These are phyloP conservation scores for Sordariomycetes sp. DNA, from an alignment of 2,329 filamentous ascomycete genomes.

Conservation along the genomic window DNA sequence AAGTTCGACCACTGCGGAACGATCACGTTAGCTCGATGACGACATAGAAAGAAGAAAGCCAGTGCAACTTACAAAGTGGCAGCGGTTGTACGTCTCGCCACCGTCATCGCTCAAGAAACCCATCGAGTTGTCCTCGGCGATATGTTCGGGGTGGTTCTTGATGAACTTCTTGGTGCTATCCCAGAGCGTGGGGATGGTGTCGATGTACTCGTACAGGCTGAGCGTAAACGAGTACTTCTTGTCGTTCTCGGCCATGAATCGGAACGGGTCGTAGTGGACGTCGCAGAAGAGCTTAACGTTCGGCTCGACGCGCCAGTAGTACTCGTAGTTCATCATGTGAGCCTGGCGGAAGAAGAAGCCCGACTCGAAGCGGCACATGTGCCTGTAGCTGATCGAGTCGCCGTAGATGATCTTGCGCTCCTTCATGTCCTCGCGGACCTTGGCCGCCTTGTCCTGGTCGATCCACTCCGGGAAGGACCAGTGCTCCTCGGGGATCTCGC, in stretches of 20 bases:
- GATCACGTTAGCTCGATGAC: not conserved
- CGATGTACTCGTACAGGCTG: conserved; percentile 90
- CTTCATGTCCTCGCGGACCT: conserved; percentile 89
- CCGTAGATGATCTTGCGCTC: conserved; percentile 96
- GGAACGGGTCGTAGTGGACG: conserved; percentile 91
- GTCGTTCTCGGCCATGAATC: conserved; percentile 86
- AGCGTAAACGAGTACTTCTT: conserved; percentile 99
- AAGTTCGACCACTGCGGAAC: conserved; percentile 90
- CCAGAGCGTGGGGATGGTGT: conserved; percentile 95
- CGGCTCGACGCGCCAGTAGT: conserved; percentile 99
- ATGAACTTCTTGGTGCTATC: conserved; percentile 93
- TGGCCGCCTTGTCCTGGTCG: conserved; percentile 83
- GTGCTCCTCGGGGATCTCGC: conserved; percentile 79
- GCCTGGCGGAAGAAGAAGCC: conserved; percentile 98
- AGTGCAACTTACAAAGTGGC: conserved; percentile 70
- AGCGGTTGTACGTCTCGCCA: conserved; percentile 90
- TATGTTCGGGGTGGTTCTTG: conserved; percentile 77
- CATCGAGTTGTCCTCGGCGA: conserved; percentile 77
- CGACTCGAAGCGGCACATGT: conserved; percentile 99
- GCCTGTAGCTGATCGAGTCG: conserved; percentile 90
- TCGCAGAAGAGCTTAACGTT: conserved; percentile 96
- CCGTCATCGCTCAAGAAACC: conserved; percentile 83
- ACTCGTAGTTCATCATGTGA: conserved; percentile 92
- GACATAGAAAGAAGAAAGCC: not conserved
- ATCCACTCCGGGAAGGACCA: conserved; percentile 97